Base-by-base conservation (phyloP, 108 stramenopile genomes). In the Nannochloropsis gaditana region DNA sequence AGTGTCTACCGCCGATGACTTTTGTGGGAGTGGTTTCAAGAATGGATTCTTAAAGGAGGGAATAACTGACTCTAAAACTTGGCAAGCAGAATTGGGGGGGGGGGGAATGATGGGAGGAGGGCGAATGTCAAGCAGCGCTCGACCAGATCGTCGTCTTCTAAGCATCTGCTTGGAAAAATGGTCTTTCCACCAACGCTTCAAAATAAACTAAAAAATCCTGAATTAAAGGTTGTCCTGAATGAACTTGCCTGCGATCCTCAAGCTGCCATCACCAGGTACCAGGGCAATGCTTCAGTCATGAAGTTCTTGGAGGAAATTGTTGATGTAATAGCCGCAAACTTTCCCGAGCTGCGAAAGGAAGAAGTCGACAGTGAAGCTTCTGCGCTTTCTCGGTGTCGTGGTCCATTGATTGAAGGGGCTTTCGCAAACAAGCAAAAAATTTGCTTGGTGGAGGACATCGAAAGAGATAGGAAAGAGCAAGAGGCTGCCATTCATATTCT, bases 301-400 rank as follows among this genome's bases (percentile, higher is more conserved):
- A 79, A 81, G 42, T 50, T 50, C 79, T 83, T 89, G 45, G 21
- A 43, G 9, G 88, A 85, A 45, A 85, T 89, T 45, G 80, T 80
- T 79, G 83, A 81, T 10, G 45, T 85, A 31, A 45, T 89, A 44
- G 80, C 59, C 19, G 80, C 42, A 8, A 85, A 89, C 80, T 86
- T 85, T 73, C 59, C 41, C 43, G 83, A 81, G 9, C 45, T 89
- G 41, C 82, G 85, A 73, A 73, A 73, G 59, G 19, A 73, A n/a
- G 19, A 73, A n/a, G 31, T 31, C 31, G 31, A 31, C 31, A 31
- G 31, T 31, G 31, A 31, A 31, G 31, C 31, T 31, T 31, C 31
- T 31, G 31, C 31, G 31, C 31, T 31, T 31, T 31, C 3, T 44
- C 31, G 44, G 31, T 44, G 42, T 9, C 83, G 83, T 6, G 4